Base-by-base conservation (phyloP, 306 rosid genomes). In the Inga laurina region DNA sequence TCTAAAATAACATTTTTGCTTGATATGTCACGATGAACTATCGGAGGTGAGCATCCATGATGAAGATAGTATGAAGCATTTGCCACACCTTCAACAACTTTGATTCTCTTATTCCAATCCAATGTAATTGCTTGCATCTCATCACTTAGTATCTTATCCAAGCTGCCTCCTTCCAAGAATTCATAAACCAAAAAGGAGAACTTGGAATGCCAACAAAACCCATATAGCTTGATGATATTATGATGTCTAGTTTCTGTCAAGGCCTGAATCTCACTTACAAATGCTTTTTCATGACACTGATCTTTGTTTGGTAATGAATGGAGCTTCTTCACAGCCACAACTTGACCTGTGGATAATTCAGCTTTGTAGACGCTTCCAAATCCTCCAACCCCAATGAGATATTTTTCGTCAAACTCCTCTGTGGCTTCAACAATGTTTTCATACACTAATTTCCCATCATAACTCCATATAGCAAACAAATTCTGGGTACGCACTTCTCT, bases 151-250 rank as follows among this genome's bases (percentile, higher is more conserved):
- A 82, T 77, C 74, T 32, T 72, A 2, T 72, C 59, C 19, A 82
- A 11, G 35, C 74, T 85, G 8, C 77, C 85, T 2, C 57, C 59
- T 19, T 67, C 87, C 4, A 59, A 22, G 65, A 59, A 59, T 59
- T 59, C 65, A 22, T 59, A 59, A 59, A 59, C 65, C 65, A 59
- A 59, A 59, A 51, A 59, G 65, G 65, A 59, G 13, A 59, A n/a
- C 65, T 59, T 59, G n/a, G 65, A n/a, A 59, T 59, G 65, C 65
- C 30, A n/a, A 2, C 65, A 59, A 59, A n/a, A 59, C 14, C 65
- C n/a, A 52, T 52, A 52, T 16, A 52, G n/a, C 59, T 52, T 37
- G 7, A 5, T 5, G 41, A 37, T 37, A 37, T 37, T 37, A 5
- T 5, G 7, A 5, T 37, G 41, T 7, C 7, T 37, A 5, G 41